Base-by-base conservation (phyloP, 352 stramenopile genomes). In the Globisporangium middletonii region DNA sequence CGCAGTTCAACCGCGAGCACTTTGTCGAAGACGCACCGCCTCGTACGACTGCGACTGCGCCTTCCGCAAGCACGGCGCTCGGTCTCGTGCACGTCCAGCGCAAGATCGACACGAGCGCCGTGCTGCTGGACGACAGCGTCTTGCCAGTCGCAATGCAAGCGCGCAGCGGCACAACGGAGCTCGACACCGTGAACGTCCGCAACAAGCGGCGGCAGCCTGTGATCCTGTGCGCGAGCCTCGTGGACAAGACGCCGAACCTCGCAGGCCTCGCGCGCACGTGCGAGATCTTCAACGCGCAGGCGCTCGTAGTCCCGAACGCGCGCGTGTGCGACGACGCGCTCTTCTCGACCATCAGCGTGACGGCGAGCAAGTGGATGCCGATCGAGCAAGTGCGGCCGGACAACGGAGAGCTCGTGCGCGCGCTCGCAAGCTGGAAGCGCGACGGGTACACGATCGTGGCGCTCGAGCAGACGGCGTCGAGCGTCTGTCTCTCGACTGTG, bases 191-290 rank as follows among this genome's bases (percentile, higher is more conserved):
- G 16, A 86, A 88, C 62, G 65, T 66, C n/a, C 72, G 75, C 46
- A 68, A 81, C 60, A 64, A 63, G 16, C 65, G 64, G 13, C 75
- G 81, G 9, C 79, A 92, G 64, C 72, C 73, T 0, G 69, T 92
- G 37, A 89, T 94, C 43, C 66, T 94, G 65, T 94, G 83, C 49
- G 83, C 83, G 16, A 89, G 78, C 35, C 79, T 98, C 19, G 84
- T 98, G 8, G 92, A 98, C 71, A 98, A 98, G 72, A 73, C 97
- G 37, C 92, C 95, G 13, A 98, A 98, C 69, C 65, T 98, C 18
- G 95, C 85, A 15, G 95, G 95, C 4, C 73, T 98, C 7, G 91
- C 92, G 45, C 77, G 95, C 45, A 98, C 94, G 1, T 94, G 88
- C 55, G 95, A 98, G 74, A 98, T 98, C 28, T 98, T 98, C 72